Conservation (phyloP, 345 rosid species). For the Boechera divaricarpa region DNA sequence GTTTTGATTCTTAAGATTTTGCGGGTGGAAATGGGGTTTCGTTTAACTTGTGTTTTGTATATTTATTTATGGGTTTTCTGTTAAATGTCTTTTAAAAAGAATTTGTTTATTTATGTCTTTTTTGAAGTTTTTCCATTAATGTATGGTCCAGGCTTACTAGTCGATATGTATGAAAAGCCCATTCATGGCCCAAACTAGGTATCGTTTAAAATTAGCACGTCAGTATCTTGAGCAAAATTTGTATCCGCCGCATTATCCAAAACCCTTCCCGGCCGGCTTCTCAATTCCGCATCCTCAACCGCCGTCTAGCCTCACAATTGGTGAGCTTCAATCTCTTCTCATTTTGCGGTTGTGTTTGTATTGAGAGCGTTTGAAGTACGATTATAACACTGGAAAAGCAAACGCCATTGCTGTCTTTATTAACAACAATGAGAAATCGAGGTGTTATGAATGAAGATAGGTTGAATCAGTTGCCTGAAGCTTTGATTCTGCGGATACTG, state of each 20-base stretch:
- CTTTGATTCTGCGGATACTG: neutral
- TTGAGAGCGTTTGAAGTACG: neutral
- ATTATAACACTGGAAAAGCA: neutral
- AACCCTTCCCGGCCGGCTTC: neutral
- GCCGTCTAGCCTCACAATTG: neutral
- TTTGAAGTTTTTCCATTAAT: neutral
- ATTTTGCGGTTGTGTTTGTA: neutral
- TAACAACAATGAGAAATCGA: neutral
- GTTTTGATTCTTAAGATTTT: slow-evolving; percentile 19
- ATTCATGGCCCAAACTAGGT: neutral
- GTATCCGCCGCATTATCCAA: neutral
- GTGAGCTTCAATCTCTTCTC: neutral
- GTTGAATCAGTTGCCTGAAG: slow-evolving; percentile 19
- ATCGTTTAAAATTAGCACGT: neutral
- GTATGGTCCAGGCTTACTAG: neutral
- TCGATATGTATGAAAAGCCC: neutral
- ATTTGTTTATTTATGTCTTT: neutral
- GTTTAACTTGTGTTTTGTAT: slow-evolving; percentile 33
- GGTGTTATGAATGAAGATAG: neutral
- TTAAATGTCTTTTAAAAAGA: neutral
- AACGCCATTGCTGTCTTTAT: neutral
- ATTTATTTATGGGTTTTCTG: neutral
- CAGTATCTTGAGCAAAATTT: neutral
- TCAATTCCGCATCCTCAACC: neutral
- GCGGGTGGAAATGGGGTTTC: slow-evolving; percentile 11